Percentiles rank a stretch among this genome's conserved stretches.
Conservation (phyloP, 768 basidiomycete species). For the Amanita rimosa region DNA sequence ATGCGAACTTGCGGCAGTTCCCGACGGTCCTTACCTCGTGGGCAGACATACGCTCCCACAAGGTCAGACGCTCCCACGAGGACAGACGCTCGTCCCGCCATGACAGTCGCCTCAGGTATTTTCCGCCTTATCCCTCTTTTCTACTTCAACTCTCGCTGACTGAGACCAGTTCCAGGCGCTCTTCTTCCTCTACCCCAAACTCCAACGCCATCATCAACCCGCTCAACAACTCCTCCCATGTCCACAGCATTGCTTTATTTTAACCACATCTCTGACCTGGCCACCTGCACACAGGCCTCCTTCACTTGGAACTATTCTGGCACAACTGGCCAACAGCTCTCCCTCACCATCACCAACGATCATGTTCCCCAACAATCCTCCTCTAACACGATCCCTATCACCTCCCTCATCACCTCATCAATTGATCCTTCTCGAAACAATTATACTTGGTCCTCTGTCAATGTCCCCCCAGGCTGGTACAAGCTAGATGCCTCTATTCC, state of each 20-base stretch:
- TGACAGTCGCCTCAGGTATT: neutral
- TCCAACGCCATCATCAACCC: conserved; percentile 4
- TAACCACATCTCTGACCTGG: conserved; percentile 9
- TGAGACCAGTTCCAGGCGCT: neutral
- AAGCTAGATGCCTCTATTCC: conserved; percentile 18
- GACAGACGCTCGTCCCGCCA: no score
- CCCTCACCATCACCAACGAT: conserved; percentile 28
- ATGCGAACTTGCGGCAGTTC: no score
- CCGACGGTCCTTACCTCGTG: no score
- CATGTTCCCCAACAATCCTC: conserved; percentile 16
- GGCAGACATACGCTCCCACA: no score
- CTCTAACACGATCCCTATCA: neutral
- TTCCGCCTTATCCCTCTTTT: neutral
- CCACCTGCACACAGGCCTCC: conserved; percentile 16
- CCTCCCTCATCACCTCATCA: neutral
- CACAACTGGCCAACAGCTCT: conserved; percentile 13
- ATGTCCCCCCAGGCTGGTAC: conserved; percentile 40
- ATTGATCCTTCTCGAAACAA: conserved; percentile 15
- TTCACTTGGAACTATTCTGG: conserved; percentile 31
- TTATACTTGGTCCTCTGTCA: conserved; percentile 36
- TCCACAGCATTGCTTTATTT: conserved; percentile 13
- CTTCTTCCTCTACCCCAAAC: neutral
- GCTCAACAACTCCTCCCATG: neutral
- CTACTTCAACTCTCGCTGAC: neutral
- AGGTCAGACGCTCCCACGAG: no score